Evolutionary conservation across 306 rosid genomes (phyloP).

Genomic region (Rubus idaeus): DNA sequence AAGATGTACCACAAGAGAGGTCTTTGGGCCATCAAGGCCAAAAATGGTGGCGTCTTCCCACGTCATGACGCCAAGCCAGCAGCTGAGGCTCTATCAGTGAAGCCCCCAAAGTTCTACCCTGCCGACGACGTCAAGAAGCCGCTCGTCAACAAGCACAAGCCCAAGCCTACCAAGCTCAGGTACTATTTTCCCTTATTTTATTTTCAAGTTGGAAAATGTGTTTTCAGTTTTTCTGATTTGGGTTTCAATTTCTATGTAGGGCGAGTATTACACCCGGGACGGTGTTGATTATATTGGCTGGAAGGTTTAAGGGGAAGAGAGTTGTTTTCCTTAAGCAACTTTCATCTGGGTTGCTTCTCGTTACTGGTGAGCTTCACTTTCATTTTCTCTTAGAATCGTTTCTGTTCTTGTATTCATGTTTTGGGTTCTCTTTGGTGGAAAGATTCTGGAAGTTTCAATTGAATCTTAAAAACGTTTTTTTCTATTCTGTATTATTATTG

Average conservation of each 20-base stretch:
- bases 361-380: slow-evolving; percentile 22
- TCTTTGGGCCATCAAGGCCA: slow-evolving; percentile 46
- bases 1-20: slow-evolving; percentile 45
- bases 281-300: slow-evolving; percentile 37
- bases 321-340: slow-evolving; percentile 41
- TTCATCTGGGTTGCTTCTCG: slow-evolving; percentile 39
- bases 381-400: neutral
- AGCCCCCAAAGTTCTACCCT: slow-evolving; percentile 40
- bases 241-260: slow-evolving; percentile 12
- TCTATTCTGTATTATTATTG: too few relatives aligned
- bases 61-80: slow-evolving; percentile 35
- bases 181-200: neutral
- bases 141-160: slow-evolving; percentile 34
- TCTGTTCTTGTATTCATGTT: too few relatives aligned
- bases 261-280: slow-evolving; percentile 36
- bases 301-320: slow-evolving; percentile 45
- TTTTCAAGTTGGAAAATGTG: neutral
- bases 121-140: slow-evolving; percentile 42
- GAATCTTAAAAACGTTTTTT: neutral
- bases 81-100: slow-evolving; percentile 16
- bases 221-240: neutral
- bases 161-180: slow-evolving; percentile 42
- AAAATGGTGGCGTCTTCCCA: slow-evolving; percentile 40
- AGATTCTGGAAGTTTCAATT: too few relatives aligned
- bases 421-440: too few relatives aligned